A percentile compares a stretch with the other conserved stretches of the same genome.
Conservation (phyloP, 495 filamentous ascomycete species). For the Hyaloscypha finlandica region DNA sequence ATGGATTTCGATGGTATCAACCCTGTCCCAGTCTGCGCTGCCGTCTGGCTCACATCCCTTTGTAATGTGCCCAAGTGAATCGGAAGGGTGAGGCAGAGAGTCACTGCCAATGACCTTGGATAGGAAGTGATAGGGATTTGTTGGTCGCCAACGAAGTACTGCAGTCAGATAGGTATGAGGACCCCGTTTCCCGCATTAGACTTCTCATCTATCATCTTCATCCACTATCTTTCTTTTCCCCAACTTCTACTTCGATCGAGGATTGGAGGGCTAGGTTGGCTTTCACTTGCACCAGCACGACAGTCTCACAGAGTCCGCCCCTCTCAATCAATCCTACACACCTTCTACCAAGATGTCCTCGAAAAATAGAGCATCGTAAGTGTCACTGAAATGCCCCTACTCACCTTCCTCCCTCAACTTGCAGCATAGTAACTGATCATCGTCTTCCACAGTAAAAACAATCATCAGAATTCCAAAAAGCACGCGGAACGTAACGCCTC, state of each 20-base stretch:
- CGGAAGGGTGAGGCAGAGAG: constrained; percentile 10
- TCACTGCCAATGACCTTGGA: constrained; percentile 2
- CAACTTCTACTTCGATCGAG: constrained; percentile 3
- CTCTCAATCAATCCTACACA: neutral
- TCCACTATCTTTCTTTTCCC: neutral
- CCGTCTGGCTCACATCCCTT: neutral
- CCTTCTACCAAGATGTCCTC: constrained; percentile 14
- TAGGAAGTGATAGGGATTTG: neutral
- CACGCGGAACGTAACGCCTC: neutral
- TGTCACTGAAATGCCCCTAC: neutral
- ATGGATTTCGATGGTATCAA: neutral
- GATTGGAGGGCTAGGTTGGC: neutral
- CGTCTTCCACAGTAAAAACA: constrained; percentile 11
- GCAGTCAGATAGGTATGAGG: constrained; percentile 1
- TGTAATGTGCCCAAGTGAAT: neutral
- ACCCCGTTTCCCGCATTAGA: neutral
- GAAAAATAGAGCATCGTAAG: constrained; percentile 5
- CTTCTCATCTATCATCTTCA: constrained; percentile 1
- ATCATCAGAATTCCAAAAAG: constrained; percentile 12
- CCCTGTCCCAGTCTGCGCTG: neutral
- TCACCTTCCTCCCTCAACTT: neutral
- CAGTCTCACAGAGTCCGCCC: constrained; percentile 1
- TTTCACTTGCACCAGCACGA: constrained; percentile 4
- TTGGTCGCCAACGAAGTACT: neutral
- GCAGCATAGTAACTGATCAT: constrained; percentile 1